These are phyloP conservation scores for Drechslerella dactyloides DNA, from an alignment of 2,329 filamentous ascomycete genomes.

Conservation along the genomic window DNA sequence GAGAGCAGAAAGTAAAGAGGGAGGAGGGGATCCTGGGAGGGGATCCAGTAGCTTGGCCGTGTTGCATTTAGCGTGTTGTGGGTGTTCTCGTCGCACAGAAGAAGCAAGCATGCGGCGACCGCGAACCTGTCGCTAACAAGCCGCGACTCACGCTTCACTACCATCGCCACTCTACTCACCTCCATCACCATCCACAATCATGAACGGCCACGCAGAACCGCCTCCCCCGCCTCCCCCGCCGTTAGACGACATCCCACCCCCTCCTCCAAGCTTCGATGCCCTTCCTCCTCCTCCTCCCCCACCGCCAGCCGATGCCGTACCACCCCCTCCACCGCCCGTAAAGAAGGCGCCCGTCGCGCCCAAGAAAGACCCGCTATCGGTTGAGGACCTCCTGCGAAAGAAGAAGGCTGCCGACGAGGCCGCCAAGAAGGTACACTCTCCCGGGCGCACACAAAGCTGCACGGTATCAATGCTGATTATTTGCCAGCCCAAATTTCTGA, in stretches of 20 bases:
- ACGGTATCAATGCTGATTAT: constrained; percentile 52
- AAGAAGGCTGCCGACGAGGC: constrained; percentile 86
- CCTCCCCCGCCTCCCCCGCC: constrained; percentile 60
- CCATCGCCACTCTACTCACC: constrained; percentile 16
- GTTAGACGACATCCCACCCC: constrained; percentile 56
- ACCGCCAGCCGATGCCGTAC: constrained; percentile 52
- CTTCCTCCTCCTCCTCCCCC: constrained; percentile 57
- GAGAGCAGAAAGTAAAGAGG: no score
- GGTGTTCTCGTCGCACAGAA: constrained; percentile 4
- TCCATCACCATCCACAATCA: constrained; percentile 52
- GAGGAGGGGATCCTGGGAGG: no score
- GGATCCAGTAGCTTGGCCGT: no score
- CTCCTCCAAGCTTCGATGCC: constrained; percentile 59
- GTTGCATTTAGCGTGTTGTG: no score
- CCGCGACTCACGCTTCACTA: constrained; percentile 7
- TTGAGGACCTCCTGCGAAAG: constrained; percentile 83
- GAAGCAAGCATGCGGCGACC: not conserved
- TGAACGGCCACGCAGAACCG: constrained; percentile 51
- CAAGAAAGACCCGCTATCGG: constrained; percentile 68
- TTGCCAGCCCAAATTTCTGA: constrained; percentile 76
- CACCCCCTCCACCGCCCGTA: constrained; percentile 57
- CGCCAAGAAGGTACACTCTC: constrained; percentile 70
- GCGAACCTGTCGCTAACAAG: not conserved
- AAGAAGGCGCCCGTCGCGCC: constrained; percentile 59
- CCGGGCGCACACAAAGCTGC: constrained; percentile 37